A percentile compares a stretch with the other conserved stretches of the same genome.
phyloP scores from a whole-genome alignment of 768 basidiomycete genomes.

The Xanthoconium stramineum region DNA sequence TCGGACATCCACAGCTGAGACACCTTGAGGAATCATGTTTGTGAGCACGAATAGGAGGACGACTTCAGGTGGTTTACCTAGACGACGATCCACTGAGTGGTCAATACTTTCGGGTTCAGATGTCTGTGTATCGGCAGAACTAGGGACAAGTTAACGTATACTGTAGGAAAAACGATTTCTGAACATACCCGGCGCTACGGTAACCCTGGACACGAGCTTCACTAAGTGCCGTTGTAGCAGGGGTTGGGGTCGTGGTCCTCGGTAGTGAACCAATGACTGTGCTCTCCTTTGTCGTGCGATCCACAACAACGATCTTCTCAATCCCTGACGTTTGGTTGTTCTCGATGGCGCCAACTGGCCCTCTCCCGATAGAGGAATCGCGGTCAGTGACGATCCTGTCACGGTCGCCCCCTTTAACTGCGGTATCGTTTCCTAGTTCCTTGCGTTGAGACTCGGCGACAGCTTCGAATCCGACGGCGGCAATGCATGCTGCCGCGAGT shows the following conservation, averaged over 20 bases:
- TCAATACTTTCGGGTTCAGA: background rate
- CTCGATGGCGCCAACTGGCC: background rate
- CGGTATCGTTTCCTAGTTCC: background rate
- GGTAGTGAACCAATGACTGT: background rate
- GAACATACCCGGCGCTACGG: background rate
- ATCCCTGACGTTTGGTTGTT: background rate
- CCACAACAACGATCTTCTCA: background rate
- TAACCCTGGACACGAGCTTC: background rate
- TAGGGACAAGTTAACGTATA: background rate
- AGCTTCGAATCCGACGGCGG: slow-evolving; percentile 11
- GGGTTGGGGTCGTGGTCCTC: background rate
- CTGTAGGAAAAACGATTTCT: background rate
- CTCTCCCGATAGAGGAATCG: background rate
- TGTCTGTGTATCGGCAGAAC: background rate
- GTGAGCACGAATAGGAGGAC: background rate
- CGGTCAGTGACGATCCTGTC: background rate
- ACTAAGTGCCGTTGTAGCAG: background rate
- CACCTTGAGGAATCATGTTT: background rate
- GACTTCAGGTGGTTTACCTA: background rate
- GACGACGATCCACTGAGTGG: background rate
- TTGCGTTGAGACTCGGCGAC: slow-evolving; percentile 4
- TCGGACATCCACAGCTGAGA: background rate
- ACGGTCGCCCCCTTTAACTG: background rate
- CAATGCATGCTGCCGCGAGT: slow-evolving; percentile 10
- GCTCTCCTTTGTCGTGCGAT: background rate